Percentiles rank a stretch among this genome's conserved stretches.
phyloP scores from a whole-genome alignment of 2,329 filamentous ascomycete genomes.

The Rosellinia necatrix region DNA sequence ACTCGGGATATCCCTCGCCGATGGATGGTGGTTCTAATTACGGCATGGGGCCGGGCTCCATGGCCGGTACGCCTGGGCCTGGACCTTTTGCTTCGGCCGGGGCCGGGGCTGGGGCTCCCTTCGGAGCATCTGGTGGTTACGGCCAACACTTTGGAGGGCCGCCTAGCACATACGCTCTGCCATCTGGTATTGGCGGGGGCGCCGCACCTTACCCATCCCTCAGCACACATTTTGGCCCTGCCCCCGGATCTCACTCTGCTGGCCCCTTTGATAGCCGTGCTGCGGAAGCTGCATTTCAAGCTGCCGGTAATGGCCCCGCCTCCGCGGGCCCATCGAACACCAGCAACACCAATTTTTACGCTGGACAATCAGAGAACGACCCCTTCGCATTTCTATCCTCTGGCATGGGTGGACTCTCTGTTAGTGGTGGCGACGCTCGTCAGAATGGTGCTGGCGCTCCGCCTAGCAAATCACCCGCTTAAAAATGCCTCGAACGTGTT shows the following conservation, averaged over 20 bases:
- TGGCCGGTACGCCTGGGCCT: slow-evolving; percentile 80
- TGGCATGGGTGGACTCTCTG: slow-evolving; percentile 73
- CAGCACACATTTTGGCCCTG: slow-evolving; percentile 79
- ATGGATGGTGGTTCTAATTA: slow-evolving; percentile 87
- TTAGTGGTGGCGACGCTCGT: slow-evolving; percentile 67
- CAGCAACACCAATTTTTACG: slow-evolving; percentile 68
- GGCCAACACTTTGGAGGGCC: slow-evolving; percentile 85
- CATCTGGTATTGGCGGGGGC: slow-evolving; percentile 80
- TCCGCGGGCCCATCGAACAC: slow-evolving; percentile 68
- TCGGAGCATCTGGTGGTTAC: slow-evolving; percentile 67
- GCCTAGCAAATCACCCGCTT: slow-evolving; percentile 64
- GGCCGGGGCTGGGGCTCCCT: slow-evolving; percentile 69
- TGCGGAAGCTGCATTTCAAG: slow-evolving; percentile 92
- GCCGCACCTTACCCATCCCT: slow-evolving; percentile 81
- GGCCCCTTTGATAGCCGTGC: slow-evolving; percentile 91
- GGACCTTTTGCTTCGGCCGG: slow-evolving; percentile 74
- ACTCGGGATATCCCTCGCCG: slow-evolving; percentile 86
- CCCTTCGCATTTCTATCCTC: slow-evolving; percentile 80
- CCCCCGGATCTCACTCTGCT: slow-evolving; percentile 77
- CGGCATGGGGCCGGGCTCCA: slow-evolving; percentile 84
- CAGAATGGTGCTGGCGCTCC: slow-evolving; percentile 65
- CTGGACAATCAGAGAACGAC: slow-evolving; percentile 68
- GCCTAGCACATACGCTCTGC: slow-evolving; percentile 86
- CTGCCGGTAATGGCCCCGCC: slow-evolving; percentile 79
- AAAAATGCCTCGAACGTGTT: slow-evolving; percentile 37